phyloP scores from a whole-genome alignment of 352 stramenopile species.

The Phytophthora quininea region DNA sequence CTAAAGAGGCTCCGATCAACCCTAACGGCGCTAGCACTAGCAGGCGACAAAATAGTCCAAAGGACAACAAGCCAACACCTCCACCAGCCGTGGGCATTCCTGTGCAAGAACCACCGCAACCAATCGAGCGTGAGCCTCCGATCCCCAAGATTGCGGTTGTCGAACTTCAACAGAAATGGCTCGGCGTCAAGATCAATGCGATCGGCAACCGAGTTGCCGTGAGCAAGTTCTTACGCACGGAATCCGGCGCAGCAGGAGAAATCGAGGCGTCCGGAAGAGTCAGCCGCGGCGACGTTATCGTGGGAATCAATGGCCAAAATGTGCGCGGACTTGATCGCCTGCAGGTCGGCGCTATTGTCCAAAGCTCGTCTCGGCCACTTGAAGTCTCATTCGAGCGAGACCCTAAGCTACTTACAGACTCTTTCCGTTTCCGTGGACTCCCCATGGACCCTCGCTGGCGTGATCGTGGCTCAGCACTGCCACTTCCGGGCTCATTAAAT shows the following conservation, averaged over 20 bases:
- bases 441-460: constrained; percentile 57
- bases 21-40: constrained; percentile 2
- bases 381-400: constrained; percentile 68
- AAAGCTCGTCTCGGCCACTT: constrained; percentile 58
- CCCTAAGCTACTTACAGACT: constrained; percentile 48
- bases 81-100: constrained; percentile 27
- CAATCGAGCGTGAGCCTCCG: constrained; percentile 16
- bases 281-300: constrained; percentile 63
- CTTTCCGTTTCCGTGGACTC: constrained; percentile 66
- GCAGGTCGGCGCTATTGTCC: constrained; percentile 65
- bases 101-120: constrained; percentile 19
- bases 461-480: constrained; percentile 57
- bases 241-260: constrained; percentile 62
- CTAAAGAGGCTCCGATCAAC: constrained; percentile 10
- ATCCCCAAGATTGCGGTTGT: constrained; percentile 33
- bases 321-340: constrained; percentile 66
- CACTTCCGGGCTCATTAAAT: constrained; percentile 51
- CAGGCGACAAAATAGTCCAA: constrained; percentile 30
- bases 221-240: constrained; percentile 72
- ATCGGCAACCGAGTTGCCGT: constrained; percentile 73
- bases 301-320: constrained; percentile 66
- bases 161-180: constrained; percentile 70
- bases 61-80: constrained; percentile 5
- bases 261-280: constrained; percentile 73
- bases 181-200: constrained; percentile 81